phyloP scores from a whole-genome alignment of 1,139 yeast genomes.

The Kurtzmaniella quercitrusa region DNA sequence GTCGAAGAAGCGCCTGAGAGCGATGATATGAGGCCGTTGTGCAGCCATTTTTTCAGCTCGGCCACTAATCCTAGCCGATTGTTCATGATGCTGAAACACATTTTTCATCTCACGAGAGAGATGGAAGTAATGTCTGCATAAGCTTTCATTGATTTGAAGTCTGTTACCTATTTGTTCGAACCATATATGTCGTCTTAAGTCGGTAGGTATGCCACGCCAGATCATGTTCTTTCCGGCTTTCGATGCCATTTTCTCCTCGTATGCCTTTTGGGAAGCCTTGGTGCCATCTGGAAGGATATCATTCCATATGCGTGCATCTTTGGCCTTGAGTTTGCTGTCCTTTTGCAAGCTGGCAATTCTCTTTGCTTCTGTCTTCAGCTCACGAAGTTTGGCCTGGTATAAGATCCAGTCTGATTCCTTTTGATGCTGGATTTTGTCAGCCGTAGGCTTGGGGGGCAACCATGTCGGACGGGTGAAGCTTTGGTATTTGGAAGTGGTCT shows the following conservation, averaged over 20 bases:
- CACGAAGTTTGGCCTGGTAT: constrained; percentile 41
- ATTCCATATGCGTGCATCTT: constrained; percentile 44
- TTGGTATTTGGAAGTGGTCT: constrained; percentile 20
- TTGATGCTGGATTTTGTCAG: constrained; percentile 54
- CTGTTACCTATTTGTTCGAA: constrained; percentile 37
- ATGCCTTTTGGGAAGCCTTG: constrained; percentile 12
- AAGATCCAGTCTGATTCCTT: constrained; percentile 50
- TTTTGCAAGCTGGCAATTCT: constrained; percentile 23
- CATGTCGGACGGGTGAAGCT: constrained; percentile 60
- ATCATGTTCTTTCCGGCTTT: constrained; percentile 43
- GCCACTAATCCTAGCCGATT: constrained; percentile 11
- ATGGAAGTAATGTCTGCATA: constrained; percentile 17
- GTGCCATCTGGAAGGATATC: constrained; percentile 31
- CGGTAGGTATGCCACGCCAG: constrained; percentile 65
- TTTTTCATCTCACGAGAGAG: constrained; percentile 9
- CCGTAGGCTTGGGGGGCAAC: constrained; percentile 60
- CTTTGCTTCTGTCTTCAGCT: constrained; percentile 28
- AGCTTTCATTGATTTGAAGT: constrained; percentile 13
- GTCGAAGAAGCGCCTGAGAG: constrained; percentile 9
- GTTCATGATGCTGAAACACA: neutral
- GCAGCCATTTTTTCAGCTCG: neutral
- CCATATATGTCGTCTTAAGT: constrained; percentile 51
- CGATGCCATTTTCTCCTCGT: constrained; percentile 26
- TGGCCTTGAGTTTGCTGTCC: constrained; percentile 22
- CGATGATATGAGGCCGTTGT: constrained; percentile 4